These are phyloP conservation scores for Secale cereale DNA, from an alignment of 176 grass and related monocot species.

Conservation along the genomic window DNA sequence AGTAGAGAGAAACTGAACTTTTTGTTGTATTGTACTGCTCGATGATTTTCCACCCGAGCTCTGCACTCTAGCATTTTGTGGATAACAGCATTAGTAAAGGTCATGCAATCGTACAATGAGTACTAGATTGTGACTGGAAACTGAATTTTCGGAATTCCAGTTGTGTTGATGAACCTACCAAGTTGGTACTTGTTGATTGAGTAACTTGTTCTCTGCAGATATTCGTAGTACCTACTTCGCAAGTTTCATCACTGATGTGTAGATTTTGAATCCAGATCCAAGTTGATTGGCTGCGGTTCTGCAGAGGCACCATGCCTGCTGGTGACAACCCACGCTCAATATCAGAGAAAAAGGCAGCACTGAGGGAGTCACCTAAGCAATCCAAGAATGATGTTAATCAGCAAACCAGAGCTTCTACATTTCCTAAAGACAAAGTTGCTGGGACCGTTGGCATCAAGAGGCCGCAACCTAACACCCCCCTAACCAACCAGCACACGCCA, in stretches of 20 bases:
- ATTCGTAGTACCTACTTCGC: not conserved
- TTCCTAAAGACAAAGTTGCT: constrained; percentile 44
- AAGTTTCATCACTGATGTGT: not conserved
- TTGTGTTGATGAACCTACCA: not conserved
- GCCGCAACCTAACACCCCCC: constrained; percentile 31
- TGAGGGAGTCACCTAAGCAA: constrained; percentile 61
- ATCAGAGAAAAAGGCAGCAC: constrained; percentile 67
- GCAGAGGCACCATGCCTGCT: constrained; percentile 38
- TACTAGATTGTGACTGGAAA: not conserved
- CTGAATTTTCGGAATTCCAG: not conserved
- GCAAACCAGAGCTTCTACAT: constrained; percentile 22
- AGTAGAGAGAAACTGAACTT: not conserved
- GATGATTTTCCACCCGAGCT: not conserved
- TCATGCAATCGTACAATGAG: not conserved
- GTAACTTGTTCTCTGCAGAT: not conserved
- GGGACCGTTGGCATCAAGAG: constrained; percentile 58
- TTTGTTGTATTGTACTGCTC: not conserved
- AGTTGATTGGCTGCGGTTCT: not conserved
- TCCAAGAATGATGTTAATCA: constrained; percentile 32
- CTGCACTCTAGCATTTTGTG: not conserved
- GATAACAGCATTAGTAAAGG: not conserved
- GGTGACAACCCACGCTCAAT: constrained; percentile 52
- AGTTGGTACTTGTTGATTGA: not conserved
- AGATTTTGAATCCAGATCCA: constrained; percentile 31
- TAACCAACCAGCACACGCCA: constrained; percentile 31